phyloP scores from a whole-genome alignment of 2,329 filamentous ascomycete species.

The Akanthomyces lecanii region DNA sequence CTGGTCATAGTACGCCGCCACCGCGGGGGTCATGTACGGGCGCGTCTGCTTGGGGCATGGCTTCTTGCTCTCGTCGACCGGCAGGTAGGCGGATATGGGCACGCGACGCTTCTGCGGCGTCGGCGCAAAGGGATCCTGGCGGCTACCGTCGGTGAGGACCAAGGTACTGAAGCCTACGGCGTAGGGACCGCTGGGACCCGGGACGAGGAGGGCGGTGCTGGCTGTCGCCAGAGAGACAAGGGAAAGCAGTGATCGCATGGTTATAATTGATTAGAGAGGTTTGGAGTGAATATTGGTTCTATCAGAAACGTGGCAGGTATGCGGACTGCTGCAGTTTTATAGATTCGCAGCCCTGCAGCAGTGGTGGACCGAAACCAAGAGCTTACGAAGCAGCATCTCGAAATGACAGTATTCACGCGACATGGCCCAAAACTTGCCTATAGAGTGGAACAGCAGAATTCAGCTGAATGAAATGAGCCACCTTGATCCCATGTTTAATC shows the following conservation, averaged over 20 bases:
- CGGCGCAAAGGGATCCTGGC: constrained; percentile 30
- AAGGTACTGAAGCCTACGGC: constrained; percentile 25
- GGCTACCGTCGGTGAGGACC: constrained; percentile 28
- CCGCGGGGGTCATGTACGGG: constrained; percentile 33
- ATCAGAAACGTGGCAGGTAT: neutral
- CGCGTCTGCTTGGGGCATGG: constrained; percentile 22
- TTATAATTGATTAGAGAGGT: neutral
- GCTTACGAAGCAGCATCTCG: constrained; percentile 1
- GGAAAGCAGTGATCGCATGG: constrained; percentile 23
- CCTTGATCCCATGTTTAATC: neutral
- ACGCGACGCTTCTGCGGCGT: constrained; percentile 25
- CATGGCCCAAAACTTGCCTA: neutral
- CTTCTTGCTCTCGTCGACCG: constrained; percentile 22
- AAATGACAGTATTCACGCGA: neutral
- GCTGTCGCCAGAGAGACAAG: constrained; percentile 19
- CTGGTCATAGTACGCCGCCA: constrained; percentile 28
- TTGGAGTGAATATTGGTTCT: neutral
- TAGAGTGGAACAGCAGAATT: neutral
- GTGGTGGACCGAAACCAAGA: neutral
- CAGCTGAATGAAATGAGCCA: neutral
- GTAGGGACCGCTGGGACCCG: constrained; percentile 29
- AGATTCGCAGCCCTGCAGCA: neutral
- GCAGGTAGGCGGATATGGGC: constrained; percentile 30
- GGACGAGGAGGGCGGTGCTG: constrained; percentile 25
- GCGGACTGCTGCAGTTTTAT: neutral